Base-by-base conservation (phyloP, 768 basidiomycete species). In the Asterophora lycoperdoides region DNA sequence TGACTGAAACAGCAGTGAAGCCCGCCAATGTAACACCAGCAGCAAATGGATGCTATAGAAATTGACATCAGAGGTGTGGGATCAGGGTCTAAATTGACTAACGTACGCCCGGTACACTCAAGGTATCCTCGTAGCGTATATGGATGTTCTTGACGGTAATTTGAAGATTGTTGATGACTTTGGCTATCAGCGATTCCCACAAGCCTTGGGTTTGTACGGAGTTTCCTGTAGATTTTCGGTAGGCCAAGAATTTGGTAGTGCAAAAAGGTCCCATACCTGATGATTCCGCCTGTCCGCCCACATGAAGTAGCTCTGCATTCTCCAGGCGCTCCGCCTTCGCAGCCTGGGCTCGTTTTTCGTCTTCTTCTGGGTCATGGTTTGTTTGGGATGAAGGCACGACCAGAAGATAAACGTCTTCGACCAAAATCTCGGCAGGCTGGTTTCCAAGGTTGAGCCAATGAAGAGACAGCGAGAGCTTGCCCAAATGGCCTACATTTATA, bases 141-240 rank as follows among this genome's bases (percentile, higher is more conserved):
- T 99, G 96, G 37, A 99, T 91, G 58, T 96, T 95, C 68, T 87
- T 91, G 51, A 98, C 82, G 10, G 92, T 93, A 19, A 98, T 82
- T 70, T 99, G 96, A 19, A 98, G 67, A 62, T 99, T 99, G 69
- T 98, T 95, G 55, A 98, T 81, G 49, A 98, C 79, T 63, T 95
- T 96, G 38, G 86, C 78, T 36, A 86, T 81, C 40, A 98, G 69
- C 14, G 92, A 91, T 37, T 88, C 78, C 59, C 89, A 71, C 52
- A 95, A 78, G 7, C 89, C 86, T 68, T 93, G 88, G n/a, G 86
- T 82, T 60, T 90, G 84, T n/a, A 77, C 66, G 5, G 82, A 74
- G 42, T 81, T 70, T 52, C 73, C 80, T 65, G 55, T n/a, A 45
- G 17, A 38, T 23, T 23, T 23, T 14, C 37, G 35, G 44, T 48